Evolutionary conservation across 192 early-diverging fungal species (phyloP).

Genomic region (Rhizoclosmatium sp.): DNA sequence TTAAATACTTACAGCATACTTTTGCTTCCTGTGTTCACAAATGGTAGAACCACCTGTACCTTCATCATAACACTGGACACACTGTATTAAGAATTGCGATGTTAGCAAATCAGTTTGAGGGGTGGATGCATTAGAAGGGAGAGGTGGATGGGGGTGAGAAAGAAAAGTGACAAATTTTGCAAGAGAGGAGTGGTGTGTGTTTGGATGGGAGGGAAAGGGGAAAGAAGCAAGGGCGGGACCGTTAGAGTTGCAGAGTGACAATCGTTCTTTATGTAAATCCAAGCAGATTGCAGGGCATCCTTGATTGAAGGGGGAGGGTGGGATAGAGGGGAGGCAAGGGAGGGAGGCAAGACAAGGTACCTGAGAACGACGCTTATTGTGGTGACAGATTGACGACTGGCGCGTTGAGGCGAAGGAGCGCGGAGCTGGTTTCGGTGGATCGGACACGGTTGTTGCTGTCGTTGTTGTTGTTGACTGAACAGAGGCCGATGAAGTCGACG

Average conservation of each 20-base stretch:
- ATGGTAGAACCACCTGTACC: constrained; percentile 41
- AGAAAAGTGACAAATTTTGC: constrained; percentile 2
- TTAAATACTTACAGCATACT: constrained; percentile 24
- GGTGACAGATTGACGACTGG: constrained; percentile 35
- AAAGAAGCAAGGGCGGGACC: background rate
- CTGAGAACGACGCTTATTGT: constrained; percentile 33
- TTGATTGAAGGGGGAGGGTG: too few relatives aligned
- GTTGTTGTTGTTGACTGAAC: too few relatives aligned
- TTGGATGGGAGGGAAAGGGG: too few relatives aligned
- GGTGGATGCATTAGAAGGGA: background rate
- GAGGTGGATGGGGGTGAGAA: background rate
- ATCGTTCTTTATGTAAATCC: too few relatives aligned
- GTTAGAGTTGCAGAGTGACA: background rate
- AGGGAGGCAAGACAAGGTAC: constrained; percentile 17
- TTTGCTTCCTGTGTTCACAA: constrained; percentile 38
- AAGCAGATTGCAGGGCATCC: background rate
- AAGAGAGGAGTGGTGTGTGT: too few relatives aligned
- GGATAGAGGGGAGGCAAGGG: too few relatives aligned
- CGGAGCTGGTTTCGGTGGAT: background rate
- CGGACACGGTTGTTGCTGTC: too few relatives aligned
- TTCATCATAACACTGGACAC: constrained; percentile 40
- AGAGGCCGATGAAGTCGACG: too few relatives aligned
- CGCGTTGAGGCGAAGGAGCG: constrained; percentile 5
- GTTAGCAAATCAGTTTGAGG: constrained; percentile 5
- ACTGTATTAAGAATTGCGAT: background rate